Conservation (phyloP, 2,329 filamentous ascomycete genomes). For the Fusarium sarcochroum region DNA sequence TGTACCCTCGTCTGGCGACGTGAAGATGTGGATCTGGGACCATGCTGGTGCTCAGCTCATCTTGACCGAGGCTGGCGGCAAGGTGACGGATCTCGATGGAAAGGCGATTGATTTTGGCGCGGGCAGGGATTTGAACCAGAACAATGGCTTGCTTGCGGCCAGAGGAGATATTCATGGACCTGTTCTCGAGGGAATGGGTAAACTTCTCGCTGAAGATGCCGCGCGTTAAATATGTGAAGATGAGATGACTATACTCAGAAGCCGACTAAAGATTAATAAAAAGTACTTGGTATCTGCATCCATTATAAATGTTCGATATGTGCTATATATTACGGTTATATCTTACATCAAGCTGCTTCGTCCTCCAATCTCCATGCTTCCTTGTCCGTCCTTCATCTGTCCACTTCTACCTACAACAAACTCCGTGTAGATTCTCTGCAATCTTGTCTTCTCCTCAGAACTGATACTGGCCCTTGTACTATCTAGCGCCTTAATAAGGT, state of each 20-base stretch:
- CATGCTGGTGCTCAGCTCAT: constrained; percentile 71
- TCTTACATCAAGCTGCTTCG: constrained; percentile 90
- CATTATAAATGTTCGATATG: constrained; percentile 9
- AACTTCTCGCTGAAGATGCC: constrained; percentile 39
- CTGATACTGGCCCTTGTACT: constrained; percentile 88
- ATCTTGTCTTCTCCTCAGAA: constrained; percentile 78
- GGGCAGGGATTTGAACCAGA: constrained; percentile 52
- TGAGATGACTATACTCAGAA: not conserved
- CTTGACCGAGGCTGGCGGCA: constrained; percentile 68
- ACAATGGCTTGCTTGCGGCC: constrained; percentile 60
- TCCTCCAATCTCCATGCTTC: constrained; percentile 91
- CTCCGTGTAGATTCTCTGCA: constrained; percentile 88
- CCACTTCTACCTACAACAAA: constrained; percentile 94
- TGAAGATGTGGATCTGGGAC: constrained; percentile 61
- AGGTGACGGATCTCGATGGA: constrained; percentile 64
- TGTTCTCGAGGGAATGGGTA: constrained; percentile 54
- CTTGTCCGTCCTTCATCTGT: constrained; percentile 95
- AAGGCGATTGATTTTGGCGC: constrained; percentile 54
- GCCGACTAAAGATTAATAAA: not conserved
- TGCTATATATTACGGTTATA: constrained; percentile 14
- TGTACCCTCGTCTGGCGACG: constrained; percentile 41
- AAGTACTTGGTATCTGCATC: constrained; percentile 3
- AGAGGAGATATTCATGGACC: constrained; percentile 58
- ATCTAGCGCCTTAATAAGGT: constrained; percentile 82
- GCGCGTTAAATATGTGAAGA: constrained; percentile 10